phyloP scores from a whole-genome alignment of 2,329 filamentous ascomycete genomes.

The Botrytis byssoidea region DNA sequence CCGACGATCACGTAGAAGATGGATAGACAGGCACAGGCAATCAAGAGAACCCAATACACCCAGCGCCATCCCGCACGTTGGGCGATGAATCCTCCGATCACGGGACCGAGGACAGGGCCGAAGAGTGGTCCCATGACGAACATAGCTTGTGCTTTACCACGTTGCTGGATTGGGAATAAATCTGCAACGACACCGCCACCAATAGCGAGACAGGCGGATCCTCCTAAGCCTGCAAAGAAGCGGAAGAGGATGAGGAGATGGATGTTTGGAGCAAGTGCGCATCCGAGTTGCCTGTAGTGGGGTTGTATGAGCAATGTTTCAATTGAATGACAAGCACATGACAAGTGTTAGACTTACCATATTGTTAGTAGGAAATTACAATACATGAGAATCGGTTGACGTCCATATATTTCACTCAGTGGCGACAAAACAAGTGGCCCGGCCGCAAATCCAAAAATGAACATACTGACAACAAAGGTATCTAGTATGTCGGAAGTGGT shows the following conservation, averaged over 20 bases:
- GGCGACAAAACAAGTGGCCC: slow-evolving; percentile 58
- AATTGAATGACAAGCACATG: slow-evolving; percentile 54
- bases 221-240: slow-evolving; percentile 54
- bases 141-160: slow-evolving; percentile 56
- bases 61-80: slow-evolving; percentile 41
- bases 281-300: slow-evolving; percentile 45
- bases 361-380: slow-evolving; percentile 48
- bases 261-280: slow-evolving; percentile 50
- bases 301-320: slow-evolving; percentile 45
- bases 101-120: slow-evolving; percentile 39
- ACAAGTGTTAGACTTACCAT: slow-evolving; percentile 18
- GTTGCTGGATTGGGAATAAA: slow-evolving; percentile 56
- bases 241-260: slow-evolving; percentile 55
- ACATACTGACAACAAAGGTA: slow-evolving; percentile 45
- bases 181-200: slow-evolving; percentile 63
- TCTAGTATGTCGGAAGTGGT: slow-evolving; percentile 24
- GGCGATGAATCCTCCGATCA: slow-evolving; percentile 40
- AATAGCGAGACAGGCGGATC: slow-evolving; percentile 49
- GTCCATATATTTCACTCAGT: slow-evolving; percentile 63
- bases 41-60: slow-evolving; percentile 49
- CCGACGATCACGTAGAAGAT: slow-evolving; percentile 43
- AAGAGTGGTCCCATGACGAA: slow-evolving; percentile 45
- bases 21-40: slow-evolving; percentile 37
- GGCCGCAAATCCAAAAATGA: slow-evolving; percentile 56
- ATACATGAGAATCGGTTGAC: slow-evolving; percentile 50